Percentiles rank a stretch among this genome's conserved stretches.
phyloP scores from a whole-genome alignment of 495 filamentous ascomycete genomes.

The Penicillium crystallinum region DNA sequence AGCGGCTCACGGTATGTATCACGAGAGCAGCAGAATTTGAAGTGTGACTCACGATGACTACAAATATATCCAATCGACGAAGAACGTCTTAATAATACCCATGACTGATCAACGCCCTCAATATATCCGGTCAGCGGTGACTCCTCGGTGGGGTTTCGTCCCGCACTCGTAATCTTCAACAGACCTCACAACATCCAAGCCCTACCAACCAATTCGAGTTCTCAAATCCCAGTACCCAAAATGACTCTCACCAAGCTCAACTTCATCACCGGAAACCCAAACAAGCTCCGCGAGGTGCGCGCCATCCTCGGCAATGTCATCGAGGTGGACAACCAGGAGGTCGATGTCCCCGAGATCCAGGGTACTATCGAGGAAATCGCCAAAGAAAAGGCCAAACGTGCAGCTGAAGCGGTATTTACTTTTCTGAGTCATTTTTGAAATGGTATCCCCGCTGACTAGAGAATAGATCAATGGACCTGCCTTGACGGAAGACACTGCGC shows the following conservation, averaged over 20 bases:
- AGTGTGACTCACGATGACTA: no score
- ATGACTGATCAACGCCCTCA: no score
- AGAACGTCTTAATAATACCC: no score
- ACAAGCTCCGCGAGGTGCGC: conserved; percentile 84
- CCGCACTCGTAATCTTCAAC: not conserved
- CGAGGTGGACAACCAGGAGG: conserved; percentile 61
- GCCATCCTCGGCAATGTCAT: conserved; percentile 75
- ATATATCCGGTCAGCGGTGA: not conserved
- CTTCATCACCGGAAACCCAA: conserved; percentile 95
- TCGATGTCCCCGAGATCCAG: conserved; percentile 87
- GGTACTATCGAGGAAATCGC: conserved; percentile 90
- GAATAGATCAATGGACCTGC: conserved; percentile 75
- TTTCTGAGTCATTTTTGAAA: not conserved
- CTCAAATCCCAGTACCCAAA: conserved; percentile 14
- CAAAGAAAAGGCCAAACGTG: conserved; percentile 75
- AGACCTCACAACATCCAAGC: not conserved
- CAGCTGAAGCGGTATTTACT: conserved; percentile 41
- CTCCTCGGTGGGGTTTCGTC: not conserved
- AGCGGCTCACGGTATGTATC: no score
- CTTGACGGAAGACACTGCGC: conserved; percentile 89
- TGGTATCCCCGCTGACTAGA: conserved; percentile 6
- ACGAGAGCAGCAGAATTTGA: no score
- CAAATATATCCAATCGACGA: no score
- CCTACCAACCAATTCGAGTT: not conserved
- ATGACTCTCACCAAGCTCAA: conserved; percentile 51